Conservation (phyloP, 352 stramenopile species). For the Blastocystis sp. region DNA sequence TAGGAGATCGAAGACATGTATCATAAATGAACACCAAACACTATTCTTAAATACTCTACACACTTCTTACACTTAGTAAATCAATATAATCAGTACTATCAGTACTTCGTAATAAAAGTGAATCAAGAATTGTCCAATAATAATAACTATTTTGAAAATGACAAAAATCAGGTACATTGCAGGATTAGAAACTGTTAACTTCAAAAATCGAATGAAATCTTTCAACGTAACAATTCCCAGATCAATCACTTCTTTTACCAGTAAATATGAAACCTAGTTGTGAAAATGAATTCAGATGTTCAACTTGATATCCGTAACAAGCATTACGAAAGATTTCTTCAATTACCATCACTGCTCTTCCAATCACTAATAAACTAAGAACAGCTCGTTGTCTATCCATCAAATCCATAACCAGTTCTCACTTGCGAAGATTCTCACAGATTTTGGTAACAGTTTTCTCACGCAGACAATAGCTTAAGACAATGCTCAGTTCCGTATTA, state of each 20-base stretch:
- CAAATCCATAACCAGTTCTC: background rate
- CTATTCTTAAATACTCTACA: background rate
- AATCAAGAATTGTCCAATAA: slow-evolving; percentile 56
- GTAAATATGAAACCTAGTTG: background rate
- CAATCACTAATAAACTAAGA: slow-evolving; percentile 13
- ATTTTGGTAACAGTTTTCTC: background rate
- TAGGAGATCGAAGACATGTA: background rate
- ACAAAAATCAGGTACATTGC: background rate
- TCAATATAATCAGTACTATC: slow-evolving; percentile 13
- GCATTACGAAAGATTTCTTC: slow-evolving; percentile 34
- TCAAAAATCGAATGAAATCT: slow-evolving; percentile 24
- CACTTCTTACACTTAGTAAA: background rate
- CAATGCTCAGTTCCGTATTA: background rate
- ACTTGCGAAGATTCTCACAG: background rate
- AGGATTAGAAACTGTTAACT: slow-evolving; percentile 11
- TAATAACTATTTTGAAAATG: slow-evolving; percentile 7
- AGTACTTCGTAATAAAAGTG: background rate
- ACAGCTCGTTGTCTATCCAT: background rate
- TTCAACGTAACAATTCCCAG: slow-evolving; percentile 4
- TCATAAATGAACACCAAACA: slow-evolving; percentile 2
- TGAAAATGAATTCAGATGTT: background rate
- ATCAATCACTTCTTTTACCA: background rate
- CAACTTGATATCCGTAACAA: background rate
- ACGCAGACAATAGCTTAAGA: slow-evolving; percentile 3
- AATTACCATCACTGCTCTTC: slow-evolving; percentile 14